Percentiles rank a stretch among this genome's conserved stretches.
Conservation (phyloP, 78 protist species). For the Paulinella micropora region DNA sequence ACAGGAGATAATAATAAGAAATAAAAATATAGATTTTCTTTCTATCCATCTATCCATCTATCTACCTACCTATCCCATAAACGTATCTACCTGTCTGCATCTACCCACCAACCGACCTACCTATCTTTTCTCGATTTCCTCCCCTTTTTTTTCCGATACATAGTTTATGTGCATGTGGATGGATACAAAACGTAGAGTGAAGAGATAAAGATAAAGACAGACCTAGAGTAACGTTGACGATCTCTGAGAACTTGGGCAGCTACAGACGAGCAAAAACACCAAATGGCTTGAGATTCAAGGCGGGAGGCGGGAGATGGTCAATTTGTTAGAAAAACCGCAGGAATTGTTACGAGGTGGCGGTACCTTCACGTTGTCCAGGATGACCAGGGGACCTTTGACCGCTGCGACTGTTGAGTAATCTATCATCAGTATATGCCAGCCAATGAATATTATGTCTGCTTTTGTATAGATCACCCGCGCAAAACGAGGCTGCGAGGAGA, state of each 20-base stretch:
- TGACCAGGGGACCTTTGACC: slow-evolving; percentile 97
- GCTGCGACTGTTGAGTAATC: slow-evolving; percentile 91
- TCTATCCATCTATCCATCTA: too few species aligned
- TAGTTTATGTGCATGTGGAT: too few species aligned
- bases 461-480: background rate
- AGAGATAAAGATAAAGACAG: too few species aligned
- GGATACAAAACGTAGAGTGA: background rate
- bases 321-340: background rate
- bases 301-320: background rate
- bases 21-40: too few species aligned
- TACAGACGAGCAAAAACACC: background rate
- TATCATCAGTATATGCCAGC: background rate
- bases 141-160: too few species aligned
- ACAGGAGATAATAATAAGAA: too few species aligned
- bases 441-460: background rate
- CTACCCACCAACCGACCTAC: too few species aligned
- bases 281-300: background rate
- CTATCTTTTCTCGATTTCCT: background rate
- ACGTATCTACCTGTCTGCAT: too few species aligned
- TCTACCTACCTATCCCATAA: too few species aligned
- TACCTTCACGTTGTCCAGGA: slow-evolving; percentile 86
- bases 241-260: slow-evolving; percentile 84
- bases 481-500: background rate
- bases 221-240: slow-evolving; percentile 84
- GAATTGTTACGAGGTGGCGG: background rate